phyloP scores from a whole-genome alignment of 768 basidiomycete genomes.

The Mycena venus region DNA sequence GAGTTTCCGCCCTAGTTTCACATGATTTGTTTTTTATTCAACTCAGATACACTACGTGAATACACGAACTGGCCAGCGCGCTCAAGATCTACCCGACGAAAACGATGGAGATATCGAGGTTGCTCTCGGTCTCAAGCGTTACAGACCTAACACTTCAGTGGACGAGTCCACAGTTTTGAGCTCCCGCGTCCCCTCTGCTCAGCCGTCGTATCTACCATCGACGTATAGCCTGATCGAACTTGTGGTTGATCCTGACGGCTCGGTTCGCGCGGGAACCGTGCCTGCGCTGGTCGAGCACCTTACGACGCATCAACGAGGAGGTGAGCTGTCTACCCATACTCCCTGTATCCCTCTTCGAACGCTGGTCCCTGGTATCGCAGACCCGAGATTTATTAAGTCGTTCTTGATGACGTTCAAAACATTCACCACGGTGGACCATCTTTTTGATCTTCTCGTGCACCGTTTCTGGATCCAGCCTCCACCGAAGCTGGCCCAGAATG shows the following conservation, averaged over 20 bases:
- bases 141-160: constrained; percentile 25
- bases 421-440: constrained; percentile 85
- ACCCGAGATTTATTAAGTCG: constrained; percentile 85
- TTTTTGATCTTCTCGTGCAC: constrained; percentile 84
- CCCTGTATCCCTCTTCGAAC: constrained; percentile 4
- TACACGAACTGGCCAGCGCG: constrained; percentile 84
- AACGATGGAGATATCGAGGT: constrained; percentile 72
- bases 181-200: constrained; percentile 67
- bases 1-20: constrained; percentile 40
- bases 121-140: constrained; percentile 55
- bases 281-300: constrained; percentile 89
- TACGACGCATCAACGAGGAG: constrained; percentile 90
- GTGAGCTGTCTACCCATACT: constrained; percentile 57
- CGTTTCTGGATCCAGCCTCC: constrained; percentile 88
- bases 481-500: constrained; percentile 66
- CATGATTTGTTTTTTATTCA: neutral
- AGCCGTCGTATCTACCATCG: constrained; percentile 90
- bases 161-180: no score
- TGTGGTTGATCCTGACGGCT: constrained; percentile 85
- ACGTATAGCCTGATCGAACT: constrained; percentile 87
- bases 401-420: constrained; percentile 98
- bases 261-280: constrained; percentile 89
- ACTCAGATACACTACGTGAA: constrained; percentile 94
- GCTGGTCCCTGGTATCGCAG: constrained; percentile 49
- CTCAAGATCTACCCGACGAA: constrained; percentile 85